Conservation (phyloP, 148 eudicot genomes). For the Amaranthus hypochondriacus region DNA sequence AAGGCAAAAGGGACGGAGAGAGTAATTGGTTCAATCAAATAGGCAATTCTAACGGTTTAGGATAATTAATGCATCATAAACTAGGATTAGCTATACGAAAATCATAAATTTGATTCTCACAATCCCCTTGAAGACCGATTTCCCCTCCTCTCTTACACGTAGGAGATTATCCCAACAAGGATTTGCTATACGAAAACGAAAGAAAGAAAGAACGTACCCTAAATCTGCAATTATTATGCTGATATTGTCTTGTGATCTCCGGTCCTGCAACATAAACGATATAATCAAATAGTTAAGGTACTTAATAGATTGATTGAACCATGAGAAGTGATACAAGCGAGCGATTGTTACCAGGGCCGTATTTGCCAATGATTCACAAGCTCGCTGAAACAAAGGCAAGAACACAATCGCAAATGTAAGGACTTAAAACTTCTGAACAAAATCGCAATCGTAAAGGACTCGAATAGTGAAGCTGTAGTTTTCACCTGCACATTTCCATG, state of each 20-base stretch:
- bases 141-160: no score
- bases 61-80: background rate
- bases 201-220: constrained; percentile 43
- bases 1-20: no score
- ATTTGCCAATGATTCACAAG: constrained; percentile 76
- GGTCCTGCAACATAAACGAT: constrained; percentile 51
- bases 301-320: background rate
- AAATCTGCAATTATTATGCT: constrained; percentile 81
- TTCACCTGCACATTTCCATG: constrained; percentile 91
- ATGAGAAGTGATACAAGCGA: background rate
- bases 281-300: background rate
- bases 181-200: background rate
- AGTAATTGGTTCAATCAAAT: background rate
- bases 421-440: background rate
- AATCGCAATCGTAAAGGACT: background rate
- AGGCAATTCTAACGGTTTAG: background rate
- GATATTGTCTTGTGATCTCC: constrained; percentile 77
- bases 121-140: no score
- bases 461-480: background rate
- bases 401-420: background rate
- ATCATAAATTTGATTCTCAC: no score
- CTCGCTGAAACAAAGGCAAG: constrained; percentile 44
- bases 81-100: no score
- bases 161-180: no score
- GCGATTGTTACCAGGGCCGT: constrained; percentile 64